These are phyloP conservation scores for Aspergillus pseudoviridinutans DNA, from an alignment of 2,329 filamentous ascomycete genomes.

Conservation along the genomic window DNA sequence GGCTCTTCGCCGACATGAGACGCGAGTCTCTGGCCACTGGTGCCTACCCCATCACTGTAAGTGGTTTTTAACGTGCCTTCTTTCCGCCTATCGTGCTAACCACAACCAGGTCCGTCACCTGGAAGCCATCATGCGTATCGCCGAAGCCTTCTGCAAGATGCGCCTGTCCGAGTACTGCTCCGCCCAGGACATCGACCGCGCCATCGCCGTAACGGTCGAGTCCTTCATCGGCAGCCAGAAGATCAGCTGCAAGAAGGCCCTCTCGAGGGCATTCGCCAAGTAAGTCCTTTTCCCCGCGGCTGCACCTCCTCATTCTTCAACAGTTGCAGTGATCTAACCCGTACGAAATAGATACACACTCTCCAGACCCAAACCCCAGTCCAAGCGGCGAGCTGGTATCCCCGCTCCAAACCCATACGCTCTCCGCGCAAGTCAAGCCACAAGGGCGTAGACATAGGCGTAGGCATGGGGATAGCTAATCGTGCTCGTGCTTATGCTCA, in stretches of 20 bases:
- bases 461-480: neutral
- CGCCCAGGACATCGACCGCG: slow-evolving; percentile 86
- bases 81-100: neutral
- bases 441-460: too few species aligned
- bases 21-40: slow-evolving; percentile 88
- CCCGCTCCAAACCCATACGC: slow-evolving; percentile 26
- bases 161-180: slow-evolving; percentile 94
- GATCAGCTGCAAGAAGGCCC: slow-evolving; percentile 93
- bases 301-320: neutral
- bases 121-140: slow-evolving; percentile 95
- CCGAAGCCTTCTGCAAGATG: slow-evolving; percentile 95
- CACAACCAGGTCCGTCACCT: slow-evolving; percentile 80
- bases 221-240: slow-evolving; percentile 96
- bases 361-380: slow-evolving; percentile 37
- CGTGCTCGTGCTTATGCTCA: neutral
- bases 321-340: slow-evolving; percentile 8
- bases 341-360: slow-evolving; percentile 32
- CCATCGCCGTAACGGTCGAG: slow-evolving; percentile 93
- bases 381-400: slow-evolving; percentile 36
- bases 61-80: slow-evolving; percentile 31
- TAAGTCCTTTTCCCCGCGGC: slow-evolving; percentile 57
- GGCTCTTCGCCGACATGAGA: slow-evolving; percentile 94
- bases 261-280: slow-evolving; percentile 92
- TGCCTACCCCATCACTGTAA: slow-evolving; percentile 94
- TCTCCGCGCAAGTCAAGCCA: slow-evolving; percentile 6